These are phyloP conservation scores for Botryotinia calthae DNA, from an alignment of 2,329 filamentous ascomycete species.

Conservation along the genomic window DNA sequence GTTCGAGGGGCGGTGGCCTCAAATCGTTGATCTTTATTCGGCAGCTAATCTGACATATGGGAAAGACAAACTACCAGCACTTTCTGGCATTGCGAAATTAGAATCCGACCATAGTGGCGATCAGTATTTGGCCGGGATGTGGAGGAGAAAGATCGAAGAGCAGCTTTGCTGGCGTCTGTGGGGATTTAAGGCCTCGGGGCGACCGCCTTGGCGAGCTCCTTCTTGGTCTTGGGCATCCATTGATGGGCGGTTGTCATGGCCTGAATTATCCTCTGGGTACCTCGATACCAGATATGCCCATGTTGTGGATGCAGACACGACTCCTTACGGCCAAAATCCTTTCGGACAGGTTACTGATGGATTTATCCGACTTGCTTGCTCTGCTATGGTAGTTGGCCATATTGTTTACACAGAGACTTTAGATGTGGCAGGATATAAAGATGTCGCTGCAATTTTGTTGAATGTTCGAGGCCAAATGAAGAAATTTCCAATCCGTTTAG, in stretches of 20 bases:
- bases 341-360: not conserved
- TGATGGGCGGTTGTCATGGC: not conserved
- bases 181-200: not conserved
- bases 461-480: not conserved
- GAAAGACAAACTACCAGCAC: conserved; percentile 24
- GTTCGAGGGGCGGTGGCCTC: conserved; percentile 4
- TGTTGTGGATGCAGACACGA: not conserved
- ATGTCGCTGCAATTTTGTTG: not conserved
- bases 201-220: conserved; percentile 23
- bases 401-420: not conserved
- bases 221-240: conserved; percentile 27
- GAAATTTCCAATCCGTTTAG: accelerated
- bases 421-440: accelerated
- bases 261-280: too few relatives aligned
- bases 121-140: conserved; percentile 27
- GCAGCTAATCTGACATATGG: conserved; percentile 27
- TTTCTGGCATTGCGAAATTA: conserved; percentile 33
- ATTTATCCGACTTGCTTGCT: not conserved
- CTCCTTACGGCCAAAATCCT: not conserved
- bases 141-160: conserved; percentile 23
- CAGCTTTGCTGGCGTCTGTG: conserved; percentile 13
- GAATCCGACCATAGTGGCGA: not conserved
- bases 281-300: not conserved
- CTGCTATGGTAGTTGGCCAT: not conserved
- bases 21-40: conserved; percentile 28